A percentile compares a stretch with the other conserved stretches of the same genome.
Evolutionary conservation across 1,139 yeast species (phyloP).

Genomic region (Insectozyma bohioensis): DNA sequence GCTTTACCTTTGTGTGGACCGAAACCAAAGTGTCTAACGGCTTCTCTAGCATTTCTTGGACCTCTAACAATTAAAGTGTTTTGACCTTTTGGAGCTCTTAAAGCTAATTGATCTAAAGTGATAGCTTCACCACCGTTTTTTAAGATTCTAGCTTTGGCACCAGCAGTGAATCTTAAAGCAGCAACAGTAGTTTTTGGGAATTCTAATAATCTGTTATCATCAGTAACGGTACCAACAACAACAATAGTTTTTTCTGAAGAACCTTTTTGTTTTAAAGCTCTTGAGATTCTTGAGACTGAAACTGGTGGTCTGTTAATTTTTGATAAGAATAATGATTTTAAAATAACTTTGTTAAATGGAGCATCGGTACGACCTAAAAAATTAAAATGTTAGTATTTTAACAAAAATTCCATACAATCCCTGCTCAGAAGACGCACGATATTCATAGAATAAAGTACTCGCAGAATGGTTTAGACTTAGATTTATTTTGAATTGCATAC

Average conservation of each 20-base stretch:
- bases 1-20: conserved; percentile 99
- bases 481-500: conserved; percentile 7
- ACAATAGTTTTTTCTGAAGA: conserved; percentile 91
- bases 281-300: conserved; percentile 86
- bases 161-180: conserved; percentile 98
- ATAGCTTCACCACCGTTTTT: conserved; percentile 99
- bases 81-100: conserved; percentile 99
- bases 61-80: conserved; percentile 98
- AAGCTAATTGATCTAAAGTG: conserved; percentile 98
- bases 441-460: conserved; percentile 45
- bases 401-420: conserved; percentile 25
- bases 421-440: conserved; percentile 65
- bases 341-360: conserved; percentile 96
- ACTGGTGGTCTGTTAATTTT: conserved; percentile 99
- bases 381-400: conserved; percentile 41
- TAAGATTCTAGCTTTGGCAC: conserved; percentile 96
- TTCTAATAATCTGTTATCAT: conserved; percentile 90
- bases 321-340: conserved; percentile 92
- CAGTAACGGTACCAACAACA: conserved; percentile 99
- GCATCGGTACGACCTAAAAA: conserved; percentile 92
- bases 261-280: conserved; percentile 81
- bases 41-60: conserved; percentile 98
- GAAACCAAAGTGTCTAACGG: conserved; percentile 99
- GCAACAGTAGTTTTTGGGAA: conserved; percentile 98
- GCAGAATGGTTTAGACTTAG: conserved; percentile 56